These are phyloP conservation scores for Strigomonas culicis DNA, from an alignment of 208 protist genomes.

Conservation along the genomic window DNA sequence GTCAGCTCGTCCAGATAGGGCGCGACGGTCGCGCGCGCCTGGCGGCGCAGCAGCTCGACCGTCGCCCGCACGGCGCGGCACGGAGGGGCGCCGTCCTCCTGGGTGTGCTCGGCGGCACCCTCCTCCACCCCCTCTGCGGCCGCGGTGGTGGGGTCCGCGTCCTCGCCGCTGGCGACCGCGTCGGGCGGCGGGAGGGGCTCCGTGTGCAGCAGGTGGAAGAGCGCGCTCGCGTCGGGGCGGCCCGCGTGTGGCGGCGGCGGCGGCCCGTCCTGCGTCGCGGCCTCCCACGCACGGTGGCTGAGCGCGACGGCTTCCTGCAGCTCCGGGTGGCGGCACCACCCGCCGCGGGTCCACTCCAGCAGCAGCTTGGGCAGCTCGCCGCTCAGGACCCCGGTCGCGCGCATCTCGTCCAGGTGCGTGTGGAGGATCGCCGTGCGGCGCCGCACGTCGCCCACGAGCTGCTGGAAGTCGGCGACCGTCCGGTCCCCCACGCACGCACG, in stretches of 20 bases:
- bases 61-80: not conserved
- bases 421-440: constrained; percentile 4
- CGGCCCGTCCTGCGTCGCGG: not conserved
- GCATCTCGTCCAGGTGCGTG: not conserved
- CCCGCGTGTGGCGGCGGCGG: not conserved
- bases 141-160: not conserved
- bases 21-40: not conserved
- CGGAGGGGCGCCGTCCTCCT: not conserved
- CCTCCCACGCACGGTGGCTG: not conserved
- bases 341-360: constrained; percentile 25
- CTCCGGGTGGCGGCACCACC: constrained; percentile 39
- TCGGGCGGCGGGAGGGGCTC: not conserved
- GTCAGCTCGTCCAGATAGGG: not conserved
- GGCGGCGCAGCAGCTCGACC: not conserved
- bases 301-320: constrained; percentile 18
- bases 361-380: constrained; percentile 15
- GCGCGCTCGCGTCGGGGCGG: not conserved
- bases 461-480: constrained; percentile 42
- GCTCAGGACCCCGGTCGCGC: constrained; percentile 10
- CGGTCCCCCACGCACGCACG: constrained; percentile 26
- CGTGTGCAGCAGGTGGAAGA: not conserved
- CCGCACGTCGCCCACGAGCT: constrained; percentile 26
- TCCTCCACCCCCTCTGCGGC: not conserved
- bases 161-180: not conserved
- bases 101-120: not conserved